Conservation (phyloP, 1,284 basidiomycete species). For the Trametes hirsuta region DNA sequence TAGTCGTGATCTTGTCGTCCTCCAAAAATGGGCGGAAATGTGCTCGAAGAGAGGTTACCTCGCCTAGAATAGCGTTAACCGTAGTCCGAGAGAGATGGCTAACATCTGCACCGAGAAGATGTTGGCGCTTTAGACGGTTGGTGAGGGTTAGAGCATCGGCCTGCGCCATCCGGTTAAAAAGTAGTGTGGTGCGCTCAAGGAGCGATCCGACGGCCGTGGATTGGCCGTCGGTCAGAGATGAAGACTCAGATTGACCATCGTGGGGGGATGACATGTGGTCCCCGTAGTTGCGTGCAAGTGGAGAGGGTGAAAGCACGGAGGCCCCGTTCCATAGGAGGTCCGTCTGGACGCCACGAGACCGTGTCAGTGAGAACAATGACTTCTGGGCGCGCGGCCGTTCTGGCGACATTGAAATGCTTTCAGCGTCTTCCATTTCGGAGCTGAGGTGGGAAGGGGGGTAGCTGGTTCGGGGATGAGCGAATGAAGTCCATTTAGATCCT, state of each 20-base stretch:
- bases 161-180: constrained; percentile 74
- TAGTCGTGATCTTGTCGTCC: constrained; percentile 64
- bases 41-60: constrained; percentile 70
- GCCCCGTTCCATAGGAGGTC: constrained; percentile 44
- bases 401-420: constrained; percentile 39
- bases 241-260: constrained; percentile 69
- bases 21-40: constrained; percentile 79
- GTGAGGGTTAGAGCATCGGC: constrained; percentile 90
- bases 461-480: constrained; percentile 42
- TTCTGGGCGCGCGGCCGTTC: constrained; percentile 48
- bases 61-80: constrained; percentile 74
- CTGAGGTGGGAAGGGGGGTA: constrained; percentile 46
- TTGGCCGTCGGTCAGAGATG: constrained; percentile 60
- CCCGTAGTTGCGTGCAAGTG: constrained; percentile 40
- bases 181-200: constrained; percentile 70
- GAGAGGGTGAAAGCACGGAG: constrained; percentile 37
- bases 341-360: constrained; percentile 77
- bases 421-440: constrained; percentile 50
- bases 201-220: constrained; percentile 59
- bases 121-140: constrained; percentile 89
- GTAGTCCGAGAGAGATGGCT: constrained; percentile 88
- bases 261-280: constrained; percentile 52
- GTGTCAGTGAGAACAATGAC: constrained; percentile 61
- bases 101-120: constrained; percentile 83
- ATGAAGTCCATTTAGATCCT: constrained; percentile 46